Evolutionary conservation across 1,284 basidiomycete genomes (phyloP), one percentile per base, ranked within the genome.

Genomic region (Ustilago trichophora): DNA sequence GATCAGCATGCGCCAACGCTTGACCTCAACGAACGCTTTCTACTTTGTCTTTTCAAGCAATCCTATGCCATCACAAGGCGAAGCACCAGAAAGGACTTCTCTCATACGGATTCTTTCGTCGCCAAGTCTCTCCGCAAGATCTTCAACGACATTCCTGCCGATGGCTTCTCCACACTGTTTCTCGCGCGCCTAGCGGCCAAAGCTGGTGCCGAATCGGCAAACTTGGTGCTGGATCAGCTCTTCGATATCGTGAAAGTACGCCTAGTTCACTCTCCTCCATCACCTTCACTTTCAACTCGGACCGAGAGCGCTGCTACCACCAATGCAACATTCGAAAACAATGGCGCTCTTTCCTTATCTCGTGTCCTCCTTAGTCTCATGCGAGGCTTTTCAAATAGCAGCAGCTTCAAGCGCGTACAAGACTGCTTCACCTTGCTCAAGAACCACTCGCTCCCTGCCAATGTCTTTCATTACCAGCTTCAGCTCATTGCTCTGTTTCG

Each of bases 381-480:
- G 60, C n/a, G 22, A 15, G 41, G 44, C 25, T 57, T 45, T 13
- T 43, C 49, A 0, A 31, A 16, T 9, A 18, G 34, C 16, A 46
- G 45, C 18, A 31, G 26, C 2, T 40, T 13, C 2, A 25, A 64
- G 12, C 18, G 21, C 3, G 65, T 68, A 6, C 36, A 29, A 19
- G 18, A 32, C 6, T 68, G 48, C 27, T 68, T 68, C 22, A 32
- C 41, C 4, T 7, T 48, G 16, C 50, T 68, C 12, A 12, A 22
- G 3, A 21, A 21, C 1, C 31, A 49, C 18, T 24, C 34, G 6
- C 15, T 58, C 1, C 42, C 65, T 6, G 34, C 24, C 11, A 35
- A 9, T 3, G 21, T 62, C 16, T 21, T 24, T 9, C 66, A 69
- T 22, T 55, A 59, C 25, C 66, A 69, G 33, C 19, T 54, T n/a